Conservation (phyloP, 768 basidiomycete species). For the Saitozyma podzolica region DNA sequence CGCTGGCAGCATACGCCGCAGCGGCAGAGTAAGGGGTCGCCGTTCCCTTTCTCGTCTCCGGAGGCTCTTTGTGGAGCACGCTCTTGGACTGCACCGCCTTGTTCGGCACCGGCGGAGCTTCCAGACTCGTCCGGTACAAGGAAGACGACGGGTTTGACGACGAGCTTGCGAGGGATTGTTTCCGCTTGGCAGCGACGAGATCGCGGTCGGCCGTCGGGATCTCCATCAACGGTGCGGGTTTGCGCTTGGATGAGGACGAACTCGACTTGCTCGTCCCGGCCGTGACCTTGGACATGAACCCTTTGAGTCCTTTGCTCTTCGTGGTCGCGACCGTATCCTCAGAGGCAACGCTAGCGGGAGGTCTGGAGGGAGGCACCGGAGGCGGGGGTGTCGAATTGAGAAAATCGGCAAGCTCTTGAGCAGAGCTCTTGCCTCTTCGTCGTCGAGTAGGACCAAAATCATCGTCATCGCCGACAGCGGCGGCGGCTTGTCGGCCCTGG, state of each 20-base stretch:
- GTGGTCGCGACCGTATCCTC: conserved; percentile 15
- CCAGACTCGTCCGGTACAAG: background rate
- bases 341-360: background rate
- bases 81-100: background rate
- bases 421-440: conserved; percentile 12
- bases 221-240: background rate
- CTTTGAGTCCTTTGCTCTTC: conserved; percentile 59
- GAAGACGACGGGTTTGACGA: background rate
- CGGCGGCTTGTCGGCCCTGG: background rate
- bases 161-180: background rate
- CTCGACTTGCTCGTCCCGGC: conserved; percentile 14
- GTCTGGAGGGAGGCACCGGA: conserved; percentile 1
- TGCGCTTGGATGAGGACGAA: background rate
- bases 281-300: conserved; percentile 78
- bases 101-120: background rate
- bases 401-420: conserved; percentile 47
- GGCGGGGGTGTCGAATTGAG: conserved; percentile 39
- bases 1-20: background rate
- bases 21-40: no score
- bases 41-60: no score
- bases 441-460: conserved; percentile 7
- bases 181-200: conserved; percentile 1
- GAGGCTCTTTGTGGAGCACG: background rate
- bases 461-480: conserved; percentile 15
- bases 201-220: background rate